Percentiles rank a stretch among this genome's conserved stretches.
Conservation (phyloP, 1,139 yeast genomes). For the Kurtzmaniella quercitrusa region DNA sequence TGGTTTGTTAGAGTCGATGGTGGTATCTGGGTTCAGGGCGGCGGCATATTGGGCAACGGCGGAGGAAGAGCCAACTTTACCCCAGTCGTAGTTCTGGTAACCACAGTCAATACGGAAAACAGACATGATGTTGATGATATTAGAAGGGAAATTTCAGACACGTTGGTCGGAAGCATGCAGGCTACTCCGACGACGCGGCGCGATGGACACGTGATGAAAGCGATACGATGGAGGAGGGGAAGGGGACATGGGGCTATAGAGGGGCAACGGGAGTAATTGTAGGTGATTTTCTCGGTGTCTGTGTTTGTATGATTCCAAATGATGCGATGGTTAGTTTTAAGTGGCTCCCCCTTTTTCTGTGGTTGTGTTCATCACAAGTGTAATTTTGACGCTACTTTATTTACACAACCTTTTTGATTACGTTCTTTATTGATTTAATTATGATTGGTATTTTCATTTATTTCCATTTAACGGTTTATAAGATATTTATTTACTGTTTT, state of each 20-base stretch:
- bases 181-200: constrained; percentile 5
- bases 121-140: constrained; percentile 3
- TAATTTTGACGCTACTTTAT: neutral
- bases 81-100: constrained; percentile 78
- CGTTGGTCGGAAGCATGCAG: neutral
- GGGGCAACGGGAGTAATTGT: too few relatives aligned
- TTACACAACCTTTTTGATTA: neutral
- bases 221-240: neutral
- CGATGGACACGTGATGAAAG: constrained; percentile 1
- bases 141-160: constrained; percentile 3
- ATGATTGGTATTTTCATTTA: neutral
- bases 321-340: too few relatives aligned
- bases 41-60: constrained; percentile 88
- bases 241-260: too few relatives aligned
- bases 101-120: constrained; percentile 50
- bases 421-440: neutral
- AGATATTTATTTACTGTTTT: neutral
- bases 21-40: constrained; percentile 53
- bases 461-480: neutral
- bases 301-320: too few relatives aligned
- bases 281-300: too few relatives aligned
- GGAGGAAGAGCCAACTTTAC: constrained; percentile 76
- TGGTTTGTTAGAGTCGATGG: constrained; percentile 68
- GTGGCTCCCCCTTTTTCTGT: neutral
- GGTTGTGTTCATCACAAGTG: too few relatives aligned